Base-by-base conservation (phyloP, 768 basidiomycete species). In the Mycena floridula region DNA sequence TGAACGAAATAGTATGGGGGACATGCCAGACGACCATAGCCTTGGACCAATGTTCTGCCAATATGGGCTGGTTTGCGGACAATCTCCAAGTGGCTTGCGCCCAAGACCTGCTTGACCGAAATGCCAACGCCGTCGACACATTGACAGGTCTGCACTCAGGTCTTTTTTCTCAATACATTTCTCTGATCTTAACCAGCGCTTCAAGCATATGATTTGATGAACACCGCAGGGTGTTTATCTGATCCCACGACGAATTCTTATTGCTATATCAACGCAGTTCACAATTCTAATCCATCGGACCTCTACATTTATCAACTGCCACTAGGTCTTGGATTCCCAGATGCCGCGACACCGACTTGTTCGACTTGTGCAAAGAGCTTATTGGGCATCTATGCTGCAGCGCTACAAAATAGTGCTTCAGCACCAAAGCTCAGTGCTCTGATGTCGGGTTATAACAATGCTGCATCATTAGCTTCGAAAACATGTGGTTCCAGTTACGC, bases 1-100 rank as follows among this genome's bases (percentile, higher is more conserved):
- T 89, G 55, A 91, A 90, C 54, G 60, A 67, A 7, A 67, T 89
- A 40, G 56, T 91, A 6, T 88, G 86, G 82, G 86, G 85, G 2
- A 88, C 84, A 0, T 93, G 90, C 60, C 82, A 89, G 52, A 85
- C 86, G 5, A 62, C 58, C 13, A 54, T 61, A 1, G 55, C 59
- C 2, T 57, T 64, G 12, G 67, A 62, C 20, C 72, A 81, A 48
- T 93, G 89, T 53, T 52, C 62, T n/a, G 50, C 63, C 23, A 85
- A 84, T 50, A 88, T 93, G 81, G 69, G 54, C 5, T 77, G 74
- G 70, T 86, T 83, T 57, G 73, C 76, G 2, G 55, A 61, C 1
- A 51, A 62, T 25, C 59, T 89, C 13, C 60, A 71, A 50, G 54
- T 58, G 1, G 62, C 69, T 1, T 92, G 89, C 54, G 61, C 64